Evolutionary conservation across 2,329 filamentous ascomycete genomes (phyloP).

Genomic region (Fusarium lyarnte): DNA sequence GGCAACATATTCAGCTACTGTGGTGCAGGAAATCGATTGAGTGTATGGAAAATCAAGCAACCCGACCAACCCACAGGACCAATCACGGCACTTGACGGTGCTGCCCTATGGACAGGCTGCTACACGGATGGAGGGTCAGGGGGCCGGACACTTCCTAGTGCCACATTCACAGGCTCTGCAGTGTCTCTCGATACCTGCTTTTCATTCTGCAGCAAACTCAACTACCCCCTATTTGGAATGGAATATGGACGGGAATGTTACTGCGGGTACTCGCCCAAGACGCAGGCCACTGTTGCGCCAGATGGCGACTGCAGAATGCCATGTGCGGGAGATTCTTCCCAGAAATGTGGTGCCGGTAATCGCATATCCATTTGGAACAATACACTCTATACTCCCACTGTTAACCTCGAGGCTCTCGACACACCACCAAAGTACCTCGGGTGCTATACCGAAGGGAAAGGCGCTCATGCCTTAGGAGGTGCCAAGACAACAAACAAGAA

Average conservation of each 20-base stretch:
- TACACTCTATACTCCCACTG: constrained; percentile 6
- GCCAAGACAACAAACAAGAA: constrained; percentile 20
- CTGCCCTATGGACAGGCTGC: constrained; percentile 28
- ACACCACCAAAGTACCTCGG: constrained; percentile 11
- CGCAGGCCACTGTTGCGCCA: constrained; percentile 14
- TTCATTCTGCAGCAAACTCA: constrained; percentile 33
- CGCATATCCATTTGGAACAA: constrained; percentile 40
- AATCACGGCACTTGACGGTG: constrained; percentile 22
- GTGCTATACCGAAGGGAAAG: constrained; percentile 33
- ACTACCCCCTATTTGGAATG: constrained; percentile 39
- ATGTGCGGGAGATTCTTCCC: constrained; percentile 24
- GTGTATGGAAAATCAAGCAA: constrained; percentile 35
- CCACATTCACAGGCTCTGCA: constrained; percentile 26
- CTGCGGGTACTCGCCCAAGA: constrained; percentile 32
- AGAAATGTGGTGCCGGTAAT: constrained; percentile 33
- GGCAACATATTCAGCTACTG: constrained; percentile 39
- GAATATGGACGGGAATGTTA: constrained; percentile 38
- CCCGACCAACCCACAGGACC: constrained; percentile 20
- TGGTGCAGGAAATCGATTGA: constrained; percentile 37
- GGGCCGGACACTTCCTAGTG: constrained; percentile 30
- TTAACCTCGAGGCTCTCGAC: neutral
- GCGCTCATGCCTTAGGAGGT: neutral
- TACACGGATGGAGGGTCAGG: constrained; percentile 38
- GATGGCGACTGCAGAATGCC: constrained; percentile 36
- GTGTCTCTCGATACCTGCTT: constrained; percentile 36